phyloP scores from a whole-genome alignment of 164 flowering plant genomes.

The Nelumbo lutea region DNA sequence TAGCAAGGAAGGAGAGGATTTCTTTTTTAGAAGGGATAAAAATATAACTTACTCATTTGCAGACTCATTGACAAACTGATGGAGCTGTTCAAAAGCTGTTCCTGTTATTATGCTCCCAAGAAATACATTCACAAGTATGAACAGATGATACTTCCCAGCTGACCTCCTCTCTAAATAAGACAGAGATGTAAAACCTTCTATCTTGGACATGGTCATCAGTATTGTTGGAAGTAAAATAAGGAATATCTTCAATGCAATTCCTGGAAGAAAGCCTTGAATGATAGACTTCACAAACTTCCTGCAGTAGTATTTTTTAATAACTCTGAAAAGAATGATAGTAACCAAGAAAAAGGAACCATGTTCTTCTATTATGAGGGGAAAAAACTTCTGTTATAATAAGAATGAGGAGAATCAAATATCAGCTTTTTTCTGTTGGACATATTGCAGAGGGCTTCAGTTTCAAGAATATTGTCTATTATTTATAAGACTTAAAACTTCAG shows the following conservation, averaged over 20 bases:
- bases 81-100: conserved; percentile 69
- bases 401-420: background rate
- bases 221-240: conserved; percentile 79
- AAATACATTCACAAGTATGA: conserved; percentile 73
- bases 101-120: conserved; percentile 79
- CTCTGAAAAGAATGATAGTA: background rate
- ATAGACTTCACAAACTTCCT: conserved; percentile 62
- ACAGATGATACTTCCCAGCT: conserved; percentile 71
- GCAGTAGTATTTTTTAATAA: conserved; percentile 14
- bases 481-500: no score
- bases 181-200: conserved; percentile 66
- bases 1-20: background rate
- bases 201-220: conserved; percentile 84
- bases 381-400: background rate
- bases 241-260: conserved; percentile 77
- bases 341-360: background rate
- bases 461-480: no score
- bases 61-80: conserved; percentile 50
- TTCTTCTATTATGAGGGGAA: background rate
- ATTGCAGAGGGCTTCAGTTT: background rate
- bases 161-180: conserved; percentile 79
- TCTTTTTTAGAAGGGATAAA: background rate
- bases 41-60: conserved; percentile 51
- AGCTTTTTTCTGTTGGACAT: background rate
- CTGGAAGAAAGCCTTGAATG: conserved; percentile 82